Conservation (phyloP, 164 flowering plant species). For the Nelumbo lutea region DNA sequence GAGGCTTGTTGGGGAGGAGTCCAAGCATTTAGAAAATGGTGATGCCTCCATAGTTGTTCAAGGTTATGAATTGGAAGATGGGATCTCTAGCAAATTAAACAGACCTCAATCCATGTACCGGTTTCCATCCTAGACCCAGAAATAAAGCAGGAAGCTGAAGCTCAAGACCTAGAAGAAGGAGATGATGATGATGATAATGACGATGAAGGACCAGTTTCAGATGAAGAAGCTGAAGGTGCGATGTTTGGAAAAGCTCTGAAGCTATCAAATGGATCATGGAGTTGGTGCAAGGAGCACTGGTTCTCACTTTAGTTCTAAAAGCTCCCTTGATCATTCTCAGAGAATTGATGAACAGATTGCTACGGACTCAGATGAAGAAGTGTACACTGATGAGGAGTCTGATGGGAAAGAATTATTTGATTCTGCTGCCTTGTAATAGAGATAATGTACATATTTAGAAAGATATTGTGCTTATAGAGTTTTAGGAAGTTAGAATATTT, state of each 20-base stretch:
- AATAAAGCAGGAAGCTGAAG: slow-evolving; percentile 17
- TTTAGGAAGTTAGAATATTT: no score
- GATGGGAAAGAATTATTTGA: slow-evolving; percentile 77
- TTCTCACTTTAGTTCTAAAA: slow-evolving; percentile 41
- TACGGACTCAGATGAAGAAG: slow-evolving; percentile 89
- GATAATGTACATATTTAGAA: no score
- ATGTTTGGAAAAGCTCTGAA: slow-evolving; percentile 51
- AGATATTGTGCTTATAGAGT: no score
- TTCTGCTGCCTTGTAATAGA: slow-evolving; percentile 45
- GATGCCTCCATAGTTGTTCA: background rate
- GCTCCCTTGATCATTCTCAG: slow-evolving; percentile 39
- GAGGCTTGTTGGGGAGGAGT: background rate
- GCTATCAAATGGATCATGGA: slow-evolving; percentile 65
- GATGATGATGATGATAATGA: slow-evolving; percentile 6
- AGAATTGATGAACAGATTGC: slow-evolving; percentile 74
- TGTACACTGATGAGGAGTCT: slow-evolving; percentile 73
- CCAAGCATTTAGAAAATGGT: slow-evolving; percentile 11
- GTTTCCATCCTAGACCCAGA: slow-evolving; percentile 10
- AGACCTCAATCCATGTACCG: slow-evolving; percentile 6
- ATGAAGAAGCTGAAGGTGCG: slow-evolving; percentile 46
- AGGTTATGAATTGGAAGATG: slow-evolving; percentile 13
- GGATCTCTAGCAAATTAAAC: slow-evolving; percentile 5
- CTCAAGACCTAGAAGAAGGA: slow-evolving; percentile 21
- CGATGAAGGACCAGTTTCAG: slow-evolving; percentile 42
- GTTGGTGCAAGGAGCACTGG: slow-evolving; percentile 43